A percentile compares a stretch with the other conserved stretches of the same genome.
phyloP scores from a whole-genome alignment of 352 stramenopile genomes.

The Elongisporangium anandrum region DNA sequence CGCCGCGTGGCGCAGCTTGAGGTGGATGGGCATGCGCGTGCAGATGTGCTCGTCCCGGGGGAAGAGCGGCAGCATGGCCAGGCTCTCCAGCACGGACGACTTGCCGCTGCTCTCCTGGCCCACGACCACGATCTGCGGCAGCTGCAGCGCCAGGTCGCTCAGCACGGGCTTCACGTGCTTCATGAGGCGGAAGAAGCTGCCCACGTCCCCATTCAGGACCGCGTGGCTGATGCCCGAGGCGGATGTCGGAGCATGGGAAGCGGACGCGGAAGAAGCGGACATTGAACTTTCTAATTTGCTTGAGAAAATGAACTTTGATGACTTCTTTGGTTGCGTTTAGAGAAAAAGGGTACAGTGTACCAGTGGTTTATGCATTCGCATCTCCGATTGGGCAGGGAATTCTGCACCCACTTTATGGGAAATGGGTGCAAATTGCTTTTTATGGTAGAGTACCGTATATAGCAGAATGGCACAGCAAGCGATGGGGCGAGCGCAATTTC shows the following conservation, averaged over 20 bases:
- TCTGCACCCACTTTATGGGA: not conserved
- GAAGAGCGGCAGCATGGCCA: slow-evolving; percentile 43
- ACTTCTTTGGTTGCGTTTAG: not conserved
- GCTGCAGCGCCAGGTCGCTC: slow-evolving; percentile 10
- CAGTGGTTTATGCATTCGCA: not conserved
- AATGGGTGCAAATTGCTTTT: not conserved
- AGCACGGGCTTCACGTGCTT: slow-evolving; percentile 14
- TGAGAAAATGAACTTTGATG: not conserved
- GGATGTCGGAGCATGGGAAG: not conserved
- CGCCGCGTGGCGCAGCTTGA: slow-evolving; percentile 24
- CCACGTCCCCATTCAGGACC: slow-evolving; percentile 25
- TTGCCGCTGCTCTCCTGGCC: slow-evolving; percentile 46
- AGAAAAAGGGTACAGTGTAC: not conserved
- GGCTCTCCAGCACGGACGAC: slow-evolving; percentile 37
- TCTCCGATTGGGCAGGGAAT: not conserved
- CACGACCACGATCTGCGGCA: slow-evolving; percentile 40
- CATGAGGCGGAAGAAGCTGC: slow-evolving; percentile 22
- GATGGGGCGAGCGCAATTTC: not conserved
- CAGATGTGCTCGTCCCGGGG: slow-evolving; percentile 28
- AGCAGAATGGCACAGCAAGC: too few species aligned
- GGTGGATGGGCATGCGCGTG: slow-evolving; percentile 36
- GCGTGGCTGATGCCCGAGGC: slow-evolving; percentile 14
- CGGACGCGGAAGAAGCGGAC: too few species aligned
- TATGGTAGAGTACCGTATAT: not conserved
- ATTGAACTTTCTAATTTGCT: not conserved